Evolutionary conservation across 768 basidiomycete species (phyloP).

Genomic region (Mycena rosella): DNA sequence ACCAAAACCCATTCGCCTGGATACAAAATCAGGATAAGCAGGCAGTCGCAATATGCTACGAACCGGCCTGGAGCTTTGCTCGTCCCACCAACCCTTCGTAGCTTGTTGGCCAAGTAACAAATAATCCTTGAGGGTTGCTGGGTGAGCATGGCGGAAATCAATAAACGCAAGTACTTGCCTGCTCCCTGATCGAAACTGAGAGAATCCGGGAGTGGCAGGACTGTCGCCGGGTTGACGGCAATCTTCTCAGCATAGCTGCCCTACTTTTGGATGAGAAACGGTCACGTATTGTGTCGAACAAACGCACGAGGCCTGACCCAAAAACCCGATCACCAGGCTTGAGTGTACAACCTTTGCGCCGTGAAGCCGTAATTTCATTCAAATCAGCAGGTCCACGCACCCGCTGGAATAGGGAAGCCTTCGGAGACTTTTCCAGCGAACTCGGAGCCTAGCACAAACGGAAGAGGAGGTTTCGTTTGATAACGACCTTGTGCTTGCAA

Average conservation of each 20-base stretch:
- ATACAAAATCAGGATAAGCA: conserved; percentile 3
- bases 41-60: conserved; percentile 26
- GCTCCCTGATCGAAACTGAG: conserved; percentile 91
- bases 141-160: not conserved
- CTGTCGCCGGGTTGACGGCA: conserved; percentile 59
- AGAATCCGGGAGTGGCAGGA: conserved; percentile 79
- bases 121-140: conserved; percentile 67
- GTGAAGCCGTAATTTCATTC: not conserved
- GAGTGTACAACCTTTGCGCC: conserved; percentile 66
- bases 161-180: conserved; percentile 53
- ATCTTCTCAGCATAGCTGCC: conserved; percentile 88
- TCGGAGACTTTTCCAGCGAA: conserved; percentile 83
- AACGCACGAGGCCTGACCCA: conserved; percentile 61
- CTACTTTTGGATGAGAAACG: conserved; percentile 47
- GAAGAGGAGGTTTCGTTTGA: conserved; percentile 77
- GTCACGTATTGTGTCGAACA: not conserved
- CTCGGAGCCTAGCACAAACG: conserved; percentile 88
- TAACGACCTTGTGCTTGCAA: conserved; percentile 72
- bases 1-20: conserved; percentile 93
- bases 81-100: conserved; percentile 93
- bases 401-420: conserved; percentile 78
- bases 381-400: not conserved
- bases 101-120: conserved; percentile 92
- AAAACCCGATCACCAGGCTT: conserved; percentile 91
- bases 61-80: conserved; percentile 83